Base-by-base conservation (phyloP, 352 stramenopile species). In the Saprolegnia parasitica region DNA sequence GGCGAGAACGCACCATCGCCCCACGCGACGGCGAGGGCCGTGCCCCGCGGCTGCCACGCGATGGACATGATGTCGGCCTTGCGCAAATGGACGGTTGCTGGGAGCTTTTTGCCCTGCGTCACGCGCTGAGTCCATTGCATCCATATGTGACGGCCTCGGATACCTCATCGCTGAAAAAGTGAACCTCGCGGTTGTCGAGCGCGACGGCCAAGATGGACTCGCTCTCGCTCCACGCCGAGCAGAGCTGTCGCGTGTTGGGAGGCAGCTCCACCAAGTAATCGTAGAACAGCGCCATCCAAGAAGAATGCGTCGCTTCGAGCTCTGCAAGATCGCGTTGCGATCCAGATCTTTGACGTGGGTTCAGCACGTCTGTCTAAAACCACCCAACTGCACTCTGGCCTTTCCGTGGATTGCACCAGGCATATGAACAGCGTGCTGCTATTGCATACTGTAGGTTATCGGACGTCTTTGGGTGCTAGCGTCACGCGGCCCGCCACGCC, bases 81-180 rank as follows among this genome's bases (percentile, higher is more conserved):
- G 24, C 87, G 80, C 8, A 80, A 78, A 72, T 92, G 91, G 55
- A 72, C 78, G 13, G 87, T 75, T 1, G 74, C 67, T 5, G 79
- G 78, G 26, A 82, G 73, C 56, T 90, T 92, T 39, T 95, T 87
- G 45, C 87, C 87, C 77, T 87, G 58, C 35, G 35, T 72, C 24
- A 67, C 15, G 26, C 0, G 23, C 6, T 16, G 65, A 58, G 21
- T 46, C 65, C 45, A 74, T 56, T 39, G 68, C 57, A 21, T 71
- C 15, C 26, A 49, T 23, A 65, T 45, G 35, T 18, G 5, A 11
- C 16, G 5, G 23, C 10, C n/a, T 26, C 5, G n/a, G n/a, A 32
- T 67, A 93, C 88, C 76, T 97, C 89, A 77, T 96, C 89, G 0
- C 77, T 90, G 73, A 93, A 97, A 64, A 97, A 96, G 55, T 93